Conservation (phyloP, 495 filamentous ascomycete genomes). For the Hypoxylon cercidicola region DNA sequence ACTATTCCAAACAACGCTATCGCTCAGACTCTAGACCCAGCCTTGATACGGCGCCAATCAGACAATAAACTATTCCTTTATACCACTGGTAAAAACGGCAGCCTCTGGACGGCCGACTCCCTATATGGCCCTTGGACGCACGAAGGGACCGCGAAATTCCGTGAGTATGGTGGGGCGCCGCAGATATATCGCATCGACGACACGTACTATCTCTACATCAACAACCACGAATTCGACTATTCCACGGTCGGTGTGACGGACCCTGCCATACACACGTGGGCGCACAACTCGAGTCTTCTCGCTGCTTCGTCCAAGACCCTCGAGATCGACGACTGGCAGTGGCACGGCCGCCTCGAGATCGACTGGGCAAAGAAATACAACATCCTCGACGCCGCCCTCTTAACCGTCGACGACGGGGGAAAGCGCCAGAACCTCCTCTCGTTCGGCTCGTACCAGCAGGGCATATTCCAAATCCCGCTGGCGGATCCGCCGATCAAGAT, state of each 20-base stretch:
- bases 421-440: constrained; percentile 23
- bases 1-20: constrained; percentile 32
- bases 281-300: constrained; percentile 68
- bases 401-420: constrained; percentile 50
- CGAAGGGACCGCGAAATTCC: constrained; percentile 62
- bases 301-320: constrained; percentile 69
- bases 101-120: constrained; percentile 30
- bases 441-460: constrained; percentile 75
- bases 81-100: constrained; percentile 26
- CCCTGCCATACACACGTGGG: constrained; percentile 35
- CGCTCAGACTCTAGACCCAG: constrained; percentile 28
- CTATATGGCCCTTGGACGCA: constrained; percentile 68
- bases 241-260: constrained; percentile 63
- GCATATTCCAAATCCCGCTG: constrained; percentile 69
- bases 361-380: constrained; percentile 65
- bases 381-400: constrained; percentile 73
- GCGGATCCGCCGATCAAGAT: constrained; percentile 38
- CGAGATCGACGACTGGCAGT: constrained; percentile 66
- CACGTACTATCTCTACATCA: constrained; percentile 76
- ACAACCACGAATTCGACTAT: constrained; percentile 52
- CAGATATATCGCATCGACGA: constrained; percentile 65
- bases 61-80: constrained; percentile 29
- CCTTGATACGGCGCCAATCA: constrained; percentile 27
- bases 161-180: constrained; percentile 67
- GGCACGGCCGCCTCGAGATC: constrained; percentile 62